Percentiles rank a stretch among this genome's conserved stretches.
Conservation (phyloP, 2,329 filamentous ascomycete genomes). For the Teratosphaeria nubilosa region DNA sequence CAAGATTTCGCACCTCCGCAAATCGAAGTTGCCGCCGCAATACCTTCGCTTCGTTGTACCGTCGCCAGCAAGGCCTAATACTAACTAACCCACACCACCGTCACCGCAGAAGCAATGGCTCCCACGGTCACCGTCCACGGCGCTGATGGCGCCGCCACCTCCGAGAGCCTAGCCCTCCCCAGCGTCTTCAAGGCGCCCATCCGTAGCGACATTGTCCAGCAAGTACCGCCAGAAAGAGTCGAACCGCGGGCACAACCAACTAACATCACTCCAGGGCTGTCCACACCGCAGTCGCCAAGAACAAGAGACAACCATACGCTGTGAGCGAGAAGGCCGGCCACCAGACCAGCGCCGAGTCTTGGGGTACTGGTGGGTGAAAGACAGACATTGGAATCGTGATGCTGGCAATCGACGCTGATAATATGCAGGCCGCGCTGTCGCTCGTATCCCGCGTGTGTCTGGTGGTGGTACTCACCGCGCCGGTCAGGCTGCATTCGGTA, state of each 20-base stretch:
- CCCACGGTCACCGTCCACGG: slow-evolving; percentile 96
- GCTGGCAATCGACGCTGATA: slow-evolving; percentile 9
- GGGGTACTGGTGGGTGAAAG: slow-evolving; percentile 73
- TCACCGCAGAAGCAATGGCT: neutral
- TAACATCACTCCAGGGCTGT: slow-evolving; percentile 46
- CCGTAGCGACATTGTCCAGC: slow-evolving; percentile 98
- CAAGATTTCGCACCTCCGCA: neutral
- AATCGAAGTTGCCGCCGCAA: neutral
- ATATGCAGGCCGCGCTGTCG: slow-evolving; percentile 79
- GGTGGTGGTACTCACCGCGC: slow-evolving; percentile 99
- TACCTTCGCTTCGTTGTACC: neutral
- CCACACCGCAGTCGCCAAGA: slow-evolving; percentile 99
- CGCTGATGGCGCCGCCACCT: slow-evolving; percentile 87
- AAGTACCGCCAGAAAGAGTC: slow-evolving; percentile 34
- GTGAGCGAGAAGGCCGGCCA: slow-evolving; percentile 99
- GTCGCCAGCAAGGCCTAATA: neutral
- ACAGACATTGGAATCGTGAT: slow-evolving; percentile 2
- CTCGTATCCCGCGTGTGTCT: slow-evolving; percentile 99
- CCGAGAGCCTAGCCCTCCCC: slow-evolving; percentile 82
- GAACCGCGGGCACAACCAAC: slow-evolving; percentile 4
- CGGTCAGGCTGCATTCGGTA: slow-evolving; percentile 99
- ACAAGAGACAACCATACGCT: slow-evolving; percentile 98
- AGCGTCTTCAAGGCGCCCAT: slow-evolving; percentile 96
- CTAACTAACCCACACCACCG: neutral
- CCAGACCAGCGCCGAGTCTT: slow-evolving; percentile 99